Conservation (phyloP, 352 stramenopile genomes). For the Thraustochytrium sp. region DNA sequence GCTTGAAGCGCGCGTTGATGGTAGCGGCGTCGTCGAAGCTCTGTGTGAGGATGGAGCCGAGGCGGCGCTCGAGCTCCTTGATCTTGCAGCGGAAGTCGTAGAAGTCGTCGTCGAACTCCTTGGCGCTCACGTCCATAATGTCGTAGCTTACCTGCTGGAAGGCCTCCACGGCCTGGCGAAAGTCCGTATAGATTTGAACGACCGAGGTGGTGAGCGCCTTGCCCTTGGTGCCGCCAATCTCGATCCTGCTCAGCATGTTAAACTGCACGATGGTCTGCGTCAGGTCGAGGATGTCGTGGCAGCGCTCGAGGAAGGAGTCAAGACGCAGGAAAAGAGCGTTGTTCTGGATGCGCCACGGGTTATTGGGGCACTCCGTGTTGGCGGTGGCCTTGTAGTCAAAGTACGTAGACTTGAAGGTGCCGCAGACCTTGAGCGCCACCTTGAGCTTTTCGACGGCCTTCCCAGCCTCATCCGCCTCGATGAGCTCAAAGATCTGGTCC, state of each 20-base stretch:
- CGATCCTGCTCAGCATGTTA: slow-evolving; percentile 91
- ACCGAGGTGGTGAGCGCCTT: slow-evolving; percentile 83
- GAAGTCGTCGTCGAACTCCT: slow-evolving; percentile 95
- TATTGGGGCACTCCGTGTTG: slow-evolving; percentile 90
- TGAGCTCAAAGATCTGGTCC: slow-evolving; percentile 90
- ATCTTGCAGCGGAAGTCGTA: slow-evolving; percentile 94
- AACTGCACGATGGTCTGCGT: slow-evolving; percentile 97
- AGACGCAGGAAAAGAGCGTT: slow-evolving; percentile 93
- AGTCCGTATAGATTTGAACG: slow-evolving; percentile 91
- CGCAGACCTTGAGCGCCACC: slow-evolving; percentile 80
- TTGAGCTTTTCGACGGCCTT: slow-evolving; percentile 89
- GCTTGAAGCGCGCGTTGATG: slow-evolving; percentile 93
- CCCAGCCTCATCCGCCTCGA: slow-evolving; percentile 89
- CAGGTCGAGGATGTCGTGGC: slow-evolving; percentile 93
- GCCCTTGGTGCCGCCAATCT: slow-evolving; percentile 71
- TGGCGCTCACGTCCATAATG: slow-evolving; percentile 94
- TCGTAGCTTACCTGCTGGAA: slow-evolving; percentile 93
- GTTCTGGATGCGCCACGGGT: slow-evolving; percentile 95
- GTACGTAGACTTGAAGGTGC: slow-evolving; percentile 94
- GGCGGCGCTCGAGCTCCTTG: slow-evolving; percentile 92
- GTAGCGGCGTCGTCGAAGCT: slow-evolving; percentile 95
- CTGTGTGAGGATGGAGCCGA: slow-evolving; percentile 90
- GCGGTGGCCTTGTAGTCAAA: slow-evolving; percentile 95
- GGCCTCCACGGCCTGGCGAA: slow-evolving; percentile 81
- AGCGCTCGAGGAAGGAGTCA: slow-evolving; percentile 93